Conservation (phyloP, 305 asterid species). For the Fraxinus greggii region DNA sequence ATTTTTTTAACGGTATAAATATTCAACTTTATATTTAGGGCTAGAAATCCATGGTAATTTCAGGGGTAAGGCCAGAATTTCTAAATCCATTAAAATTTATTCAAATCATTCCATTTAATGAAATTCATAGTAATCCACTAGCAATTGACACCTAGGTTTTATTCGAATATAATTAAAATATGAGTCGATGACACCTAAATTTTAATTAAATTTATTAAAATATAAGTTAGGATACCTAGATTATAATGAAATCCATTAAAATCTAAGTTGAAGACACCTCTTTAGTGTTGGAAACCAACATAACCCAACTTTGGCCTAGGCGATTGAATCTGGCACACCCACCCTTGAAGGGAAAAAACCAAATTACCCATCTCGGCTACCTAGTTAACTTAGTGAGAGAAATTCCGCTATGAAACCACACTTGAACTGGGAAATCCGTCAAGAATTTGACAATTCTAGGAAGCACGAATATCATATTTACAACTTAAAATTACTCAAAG, state of each 20-base stretch:
- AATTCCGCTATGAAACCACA: background rate
- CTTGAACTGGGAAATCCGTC: background rate
- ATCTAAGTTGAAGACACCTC: background rate
- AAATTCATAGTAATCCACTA: background rate
- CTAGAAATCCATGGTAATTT: background rate
- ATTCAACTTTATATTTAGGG: no score
- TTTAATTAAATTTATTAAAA: no score
- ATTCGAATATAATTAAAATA: no score
- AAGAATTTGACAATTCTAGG: background rate
- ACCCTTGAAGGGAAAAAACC: no score
- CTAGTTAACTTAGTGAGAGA: background rate
- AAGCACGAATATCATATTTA: background rate
- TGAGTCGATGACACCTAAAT: background rate
- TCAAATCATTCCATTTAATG: background rate
- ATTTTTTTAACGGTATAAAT: no score
- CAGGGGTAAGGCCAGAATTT: background rate
- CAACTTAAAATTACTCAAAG: background rate
- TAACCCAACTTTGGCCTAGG: background rate
- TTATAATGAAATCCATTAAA: no score
- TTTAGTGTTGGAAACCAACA: background rate
- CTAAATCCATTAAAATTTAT: background rate
- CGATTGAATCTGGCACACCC: background rate
- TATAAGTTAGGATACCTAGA: background rate
- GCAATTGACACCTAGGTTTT: background rate
- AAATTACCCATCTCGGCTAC: background rate